Conservation (phyloP, 306 rosid species). For the Medicago lupulina region DNA sequence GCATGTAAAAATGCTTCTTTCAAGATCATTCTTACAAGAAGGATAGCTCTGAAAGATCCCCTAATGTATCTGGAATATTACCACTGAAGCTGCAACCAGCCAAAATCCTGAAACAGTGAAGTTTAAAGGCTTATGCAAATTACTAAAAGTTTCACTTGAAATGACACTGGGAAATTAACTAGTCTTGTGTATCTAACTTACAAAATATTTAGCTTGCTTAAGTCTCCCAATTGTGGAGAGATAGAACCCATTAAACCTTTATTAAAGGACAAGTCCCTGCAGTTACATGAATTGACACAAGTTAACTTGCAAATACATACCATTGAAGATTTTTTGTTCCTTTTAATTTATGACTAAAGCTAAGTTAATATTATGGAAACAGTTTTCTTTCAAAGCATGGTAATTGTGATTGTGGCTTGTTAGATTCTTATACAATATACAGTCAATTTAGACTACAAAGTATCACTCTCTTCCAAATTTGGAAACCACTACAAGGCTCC, state of each 20-base stretch:
- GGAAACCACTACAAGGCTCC: too few species aligned
- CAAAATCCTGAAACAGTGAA: constrained; percentile 66
- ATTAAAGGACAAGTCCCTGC: constrained; percentile 83
- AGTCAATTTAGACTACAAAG: too few species aligned
- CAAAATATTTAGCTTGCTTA: constrained; percentile 71
- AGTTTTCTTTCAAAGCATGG: too few species aligned
- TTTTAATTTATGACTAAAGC: too few species aligned
- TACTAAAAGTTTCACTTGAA: constrained; percentile 16
- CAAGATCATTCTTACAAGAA: too few species aligned
- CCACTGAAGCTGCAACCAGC: constrained; percentile 94
- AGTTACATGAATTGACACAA: constrained; percentile 34
- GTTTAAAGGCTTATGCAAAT: constrained; percentile 4
- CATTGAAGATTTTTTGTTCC: constrained; percentile 25
- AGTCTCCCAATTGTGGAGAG: constrained; percentile 57
- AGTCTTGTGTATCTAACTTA: constrained; percentile 51
- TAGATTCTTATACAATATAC: too few species aligned
- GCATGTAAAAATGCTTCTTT: too few species aligned
- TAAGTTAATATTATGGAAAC: too few species aligned
- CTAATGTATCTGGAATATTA: constrained; percentile 75
- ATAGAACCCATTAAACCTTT: constrained; percentile 62
- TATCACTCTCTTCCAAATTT: too few species aligned
- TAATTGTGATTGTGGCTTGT: too few species aligned
- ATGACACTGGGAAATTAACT: constrained; percentile 27
- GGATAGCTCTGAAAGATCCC: constrained; percentile 66
- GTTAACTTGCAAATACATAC: constrained; percentile 30